These are phyloP conservation scores for Musa troglodytarum DNA, from an alignment of 176 grass and related monocot species.

Conservation along the genomic window DNA sequence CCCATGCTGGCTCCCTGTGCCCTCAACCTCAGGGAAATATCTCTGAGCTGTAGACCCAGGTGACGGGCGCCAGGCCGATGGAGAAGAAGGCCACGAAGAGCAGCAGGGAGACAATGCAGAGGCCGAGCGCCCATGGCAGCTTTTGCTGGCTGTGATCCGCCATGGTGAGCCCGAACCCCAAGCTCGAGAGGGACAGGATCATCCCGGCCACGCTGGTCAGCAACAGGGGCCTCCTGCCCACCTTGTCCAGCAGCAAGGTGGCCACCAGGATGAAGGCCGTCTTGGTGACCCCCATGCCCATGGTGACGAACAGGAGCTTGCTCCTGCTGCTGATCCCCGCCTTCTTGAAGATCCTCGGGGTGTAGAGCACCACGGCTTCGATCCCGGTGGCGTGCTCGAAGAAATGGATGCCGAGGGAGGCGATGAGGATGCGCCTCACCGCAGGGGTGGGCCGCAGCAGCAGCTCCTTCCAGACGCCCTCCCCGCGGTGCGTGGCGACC, in stretches of 20 bases:
- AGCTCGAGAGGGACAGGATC: neutral
- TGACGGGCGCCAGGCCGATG: too few species aligned
- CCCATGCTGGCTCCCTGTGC: constrained; percentile 12
- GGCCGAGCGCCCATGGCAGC: neutral
- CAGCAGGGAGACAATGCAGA: too few species aligned
- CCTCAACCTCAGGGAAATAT: constrained; percentile 9
- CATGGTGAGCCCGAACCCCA: neutral
- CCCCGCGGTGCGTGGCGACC: neutral
- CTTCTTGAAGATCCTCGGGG: constrained; percentile 9
- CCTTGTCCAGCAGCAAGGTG: constrained; percentile 2
- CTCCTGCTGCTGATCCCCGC: neutral
- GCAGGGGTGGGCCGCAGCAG: neutral
- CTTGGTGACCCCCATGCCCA: constrained; percentile 13
- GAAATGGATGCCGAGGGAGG: constrained; percentile 15
- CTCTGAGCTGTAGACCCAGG: neutral
- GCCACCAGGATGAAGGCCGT: constrained; percentile 8
- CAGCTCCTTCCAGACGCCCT: constrained; percentile 12
- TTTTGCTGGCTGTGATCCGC: neutral
- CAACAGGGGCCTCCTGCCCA: constrained; percentile 7
- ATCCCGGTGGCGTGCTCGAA: constrained; percentile 16
- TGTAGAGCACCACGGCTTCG: constrained; percentile 12
- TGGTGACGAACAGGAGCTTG: constrained; percentile 7
- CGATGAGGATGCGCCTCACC: neutral
- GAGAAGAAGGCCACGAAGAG: too few species aligned
- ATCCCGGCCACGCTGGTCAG: constrained; percentile 7